Evolutionary conservation across 2,329 filamentous ascomycete genomes (phyloP).

Genomic region (Sordariomycetes sp.): DNA sequence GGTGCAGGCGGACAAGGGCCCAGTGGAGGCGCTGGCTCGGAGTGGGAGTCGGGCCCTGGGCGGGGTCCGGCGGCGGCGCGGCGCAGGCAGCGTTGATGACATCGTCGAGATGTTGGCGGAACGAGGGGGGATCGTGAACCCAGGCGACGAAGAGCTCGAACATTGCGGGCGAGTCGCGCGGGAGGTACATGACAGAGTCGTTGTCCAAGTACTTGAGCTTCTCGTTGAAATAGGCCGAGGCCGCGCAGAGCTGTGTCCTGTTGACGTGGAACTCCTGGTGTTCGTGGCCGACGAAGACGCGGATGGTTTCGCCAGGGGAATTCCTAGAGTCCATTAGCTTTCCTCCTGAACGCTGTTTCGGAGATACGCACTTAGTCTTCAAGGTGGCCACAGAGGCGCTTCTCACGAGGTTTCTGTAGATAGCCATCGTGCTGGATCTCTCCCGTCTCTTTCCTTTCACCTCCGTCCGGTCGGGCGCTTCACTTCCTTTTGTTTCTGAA

Average conservation of each 20-base stretch:
- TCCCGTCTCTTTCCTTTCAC: not conserved
- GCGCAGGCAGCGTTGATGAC: constrained; percentile 18
- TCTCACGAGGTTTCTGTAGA: not conserved
- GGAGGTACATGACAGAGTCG: constrained; percentile 26
- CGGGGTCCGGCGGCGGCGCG: not conserved
- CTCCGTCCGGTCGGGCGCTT: not conserved
- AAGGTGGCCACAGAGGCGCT: constrained; percentile 2
- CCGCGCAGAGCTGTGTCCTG: constrained; percentile 31
- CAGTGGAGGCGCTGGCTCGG: constrained; percentile 35
- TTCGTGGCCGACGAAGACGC: constrained; percentile 30
- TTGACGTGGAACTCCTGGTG: constrained; percentile 29
- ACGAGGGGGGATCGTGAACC: constrained; percentile 33
- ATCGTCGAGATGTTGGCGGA: constrained; percentile 31
- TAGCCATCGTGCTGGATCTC: not conserved
- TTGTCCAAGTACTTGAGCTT: constrained; percentile 31
- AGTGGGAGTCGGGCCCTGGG: constrained; percentile 2
- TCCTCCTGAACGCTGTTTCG: not conserved
- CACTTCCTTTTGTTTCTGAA: not conserved
- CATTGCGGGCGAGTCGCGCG: constrained; percentile 37
- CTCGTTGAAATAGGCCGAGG: constrained; percentile 36
- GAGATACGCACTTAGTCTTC: not conserved
- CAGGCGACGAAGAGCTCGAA: constrained; percentile 43
- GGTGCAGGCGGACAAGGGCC: constrained; percentile 44
- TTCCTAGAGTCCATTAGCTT: not conserved
- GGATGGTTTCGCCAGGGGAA: constrained; percentile 16